phyloP scores from a whole-genome alignment of 2,329 filamentous ascomycete species.

The Neonectria punicea region DNA sequence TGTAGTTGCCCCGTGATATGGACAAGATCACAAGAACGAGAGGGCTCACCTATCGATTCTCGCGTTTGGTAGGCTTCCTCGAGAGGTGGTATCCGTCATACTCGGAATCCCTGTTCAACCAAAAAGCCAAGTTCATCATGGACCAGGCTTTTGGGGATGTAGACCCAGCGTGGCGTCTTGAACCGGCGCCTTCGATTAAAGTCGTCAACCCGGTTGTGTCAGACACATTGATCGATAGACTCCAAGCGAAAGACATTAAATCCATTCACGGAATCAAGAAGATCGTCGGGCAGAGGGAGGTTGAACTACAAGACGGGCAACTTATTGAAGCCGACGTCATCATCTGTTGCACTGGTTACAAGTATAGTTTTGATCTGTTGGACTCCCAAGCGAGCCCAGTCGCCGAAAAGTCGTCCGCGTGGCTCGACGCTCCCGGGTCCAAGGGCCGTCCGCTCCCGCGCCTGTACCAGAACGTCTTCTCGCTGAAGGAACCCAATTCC shows the following conservation, averaged over 20 bases:
- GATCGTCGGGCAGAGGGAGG: constrained; percentile 36
- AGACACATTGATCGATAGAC: constrained; percentile 46
- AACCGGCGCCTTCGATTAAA: constrained; percentile 41
- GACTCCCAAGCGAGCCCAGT: constrained; percentile 31
- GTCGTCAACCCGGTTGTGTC: constrained; percentile 43
- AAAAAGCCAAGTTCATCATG: constrained; percentile 31
- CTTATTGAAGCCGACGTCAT: constrained; percentile 47
- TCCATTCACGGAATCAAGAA: constrained; percentile 45
- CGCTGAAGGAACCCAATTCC: constrained; percentile 53
- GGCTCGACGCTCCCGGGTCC: constrained; percentile 35
- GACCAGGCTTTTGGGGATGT: constrained; percentile 29
- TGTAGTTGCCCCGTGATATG: constrained; percentile 42
- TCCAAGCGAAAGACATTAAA: constrained; percentile 49
- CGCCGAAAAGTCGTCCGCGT: constrained; percentile 22
- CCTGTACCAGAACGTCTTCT: constrained; percentile 58
- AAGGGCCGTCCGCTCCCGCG: constrained; percentile 45
- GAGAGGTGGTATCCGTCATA: constrained; percentile 34
- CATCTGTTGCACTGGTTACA: constrained; percentile 52
- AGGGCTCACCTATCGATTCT: constrained; percentile 47
- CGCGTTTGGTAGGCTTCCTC: constrained; percentile 44
- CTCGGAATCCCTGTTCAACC: constrained; percentile 31
- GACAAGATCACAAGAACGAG: constrained; percentile 49
- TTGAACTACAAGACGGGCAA: constrained; percentile 47
- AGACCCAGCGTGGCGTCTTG: constrained; percentile 42
- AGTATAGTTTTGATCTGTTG: constrained; percentile 46